Evolutionary conservation across 768 basidiomycete species (phyloP).

Genomic region (Russula emetica): DNA sequence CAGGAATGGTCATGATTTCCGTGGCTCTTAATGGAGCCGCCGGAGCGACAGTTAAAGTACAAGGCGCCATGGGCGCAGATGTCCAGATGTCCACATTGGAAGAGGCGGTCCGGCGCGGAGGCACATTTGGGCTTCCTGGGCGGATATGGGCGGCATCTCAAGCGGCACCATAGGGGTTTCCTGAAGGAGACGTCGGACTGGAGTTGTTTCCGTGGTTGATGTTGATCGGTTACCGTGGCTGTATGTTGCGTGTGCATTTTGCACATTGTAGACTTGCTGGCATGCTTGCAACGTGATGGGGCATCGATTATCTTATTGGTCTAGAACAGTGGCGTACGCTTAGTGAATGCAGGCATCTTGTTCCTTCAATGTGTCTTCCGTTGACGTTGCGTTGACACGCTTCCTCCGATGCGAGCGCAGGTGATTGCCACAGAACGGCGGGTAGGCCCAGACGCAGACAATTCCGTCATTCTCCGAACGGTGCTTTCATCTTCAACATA

Average conservation of each 20-base stretch:
- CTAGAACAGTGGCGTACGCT: neutral
- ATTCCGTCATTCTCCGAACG: conserved; percentile 6
- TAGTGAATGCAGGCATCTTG: neutral
- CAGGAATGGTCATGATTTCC: conserved; percentile 60
- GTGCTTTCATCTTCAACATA: neutral
- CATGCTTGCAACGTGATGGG: neutral
- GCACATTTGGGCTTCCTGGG: conserved; percentile 63
- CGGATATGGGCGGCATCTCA: conserved; percentile 47
- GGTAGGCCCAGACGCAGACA: neutral
- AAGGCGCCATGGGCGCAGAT: conserved; percentile 49
- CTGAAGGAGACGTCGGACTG: neutral
- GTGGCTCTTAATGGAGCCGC: conserved; percentile 57
- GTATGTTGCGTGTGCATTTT: neutral
- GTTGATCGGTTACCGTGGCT: no score
- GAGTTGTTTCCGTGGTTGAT: conserved; percentile 1
- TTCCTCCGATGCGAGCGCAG: conserved; percentile 14
- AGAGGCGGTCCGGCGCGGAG: conserved; percentile 69
- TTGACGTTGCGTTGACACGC: neutral
- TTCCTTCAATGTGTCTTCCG: neutral
- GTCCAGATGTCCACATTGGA: conserved; percentile 52
- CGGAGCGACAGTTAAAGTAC: conserved; percentile 55
- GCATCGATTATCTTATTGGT: neutral
- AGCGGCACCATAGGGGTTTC: conserved; percentile 10
- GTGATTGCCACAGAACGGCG: neutral
- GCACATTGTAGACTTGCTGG: neutral